phyloP scores from a whole-genome alignment of 495 filamentous ascomycete genomes.

The Lasiosphaeria hispida region DNA sequence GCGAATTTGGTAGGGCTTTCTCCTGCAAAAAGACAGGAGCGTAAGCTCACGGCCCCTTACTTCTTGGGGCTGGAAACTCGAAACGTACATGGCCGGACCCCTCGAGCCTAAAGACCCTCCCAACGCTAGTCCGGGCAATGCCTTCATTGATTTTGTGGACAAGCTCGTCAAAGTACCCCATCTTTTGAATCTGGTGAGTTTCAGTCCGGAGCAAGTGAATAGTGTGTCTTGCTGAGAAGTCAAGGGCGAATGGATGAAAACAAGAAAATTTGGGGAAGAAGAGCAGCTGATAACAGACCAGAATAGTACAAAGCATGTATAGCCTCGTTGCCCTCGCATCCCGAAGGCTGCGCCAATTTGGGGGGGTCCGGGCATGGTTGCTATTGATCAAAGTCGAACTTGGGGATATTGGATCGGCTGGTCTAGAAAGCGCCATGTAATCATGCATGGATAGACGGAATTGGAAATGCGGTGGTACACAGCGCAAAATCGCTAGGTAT shows the following conservation, averaged over 20 bases:
- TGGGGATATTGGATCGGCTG: background rate
- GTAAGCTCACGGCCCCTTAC: too few relatives aligned
- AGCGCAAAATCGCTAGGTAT: background rate
- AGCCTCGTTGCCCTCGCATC: background rate
- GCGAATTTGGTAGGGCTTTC: background rate
- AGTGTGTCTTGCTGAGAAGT: too few relatives aligned
- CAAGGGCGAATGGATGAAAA: too few relatives aligned
- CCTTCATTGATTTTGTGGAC: conserved; percentile 1
- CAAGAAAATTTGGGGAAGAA: too few relatives aligned
- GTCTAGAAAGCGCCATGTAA: background rate
- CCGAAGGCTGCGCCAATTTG: background rate
- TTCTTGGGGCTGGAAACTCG: background rate
- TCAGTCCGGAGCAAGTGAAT: too few relatives aligned
- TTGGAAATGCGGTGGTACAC: background rate
- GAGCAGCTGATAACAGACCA: background rate
- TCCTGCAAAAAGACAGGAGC: background rate
- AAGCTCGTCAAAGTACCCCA: conserved; percentile 7
- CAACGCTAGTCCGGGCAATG: conserved; percentile 1
- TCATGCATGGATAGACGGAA: conserved; percentile 4
- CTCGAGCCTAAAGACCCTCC: conserved; percentile 5
- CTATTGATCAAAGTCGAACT: background rate
- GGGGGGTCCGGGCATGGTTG: conserved; percentile 1
- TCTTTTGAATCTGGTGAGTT: background rate
- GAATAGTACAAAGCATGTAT: background rate
- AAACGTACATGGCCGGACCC: conserved; percentile 5